These are phyloP conservation scores for Leccinum griseonigrum DNA, from an alignment of 1,284 basidiomycete genomes.

Conservation along the genomic window DNA sequence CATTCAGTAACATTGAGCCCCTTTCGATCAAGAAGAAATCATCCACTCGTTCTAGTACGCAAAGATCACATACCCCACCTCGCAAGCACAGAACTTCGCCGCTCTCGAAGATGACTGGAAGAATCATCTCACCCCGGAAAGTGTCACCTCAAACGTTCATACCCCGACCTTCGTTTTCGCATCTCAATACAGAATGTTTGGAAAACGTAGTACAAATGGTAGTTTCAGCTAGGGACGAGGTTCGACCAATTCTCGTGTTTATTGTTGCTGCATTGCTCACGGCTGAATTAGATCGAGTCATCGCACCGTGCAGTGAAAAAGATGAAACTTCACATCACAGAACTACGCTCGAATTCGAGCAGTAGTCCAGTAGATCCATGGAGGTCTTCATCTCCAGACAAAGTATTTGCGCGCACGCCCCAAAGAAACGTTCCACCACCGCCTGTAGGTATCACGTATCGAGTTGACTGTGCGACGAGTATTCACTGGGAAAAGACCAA, in stretches of 20 bases:
- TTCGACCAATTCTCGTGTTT: conserved; percentile 29
- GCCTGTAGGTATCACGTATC: conserved; percentile 37
- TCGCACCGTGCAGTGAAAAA: conserved; percentile 66
- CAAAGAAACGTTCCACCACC: conserved; percentile 38
- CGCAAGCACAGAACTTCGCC: conserved; percentile 51
- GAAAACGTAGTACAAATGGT: conserved; percentile 48
- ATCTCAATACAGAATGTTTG: conserved; percentile 34
- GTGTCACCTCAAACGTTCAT: conserved; percentile 51
- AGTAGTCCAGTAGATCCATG: conserved; percentile 34
- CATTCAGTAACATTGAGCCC: conserved; percentile 51
- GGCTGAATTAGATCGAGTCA: conserved; percentile 53
- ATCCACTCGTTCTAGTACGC: conserved; percentile 43
- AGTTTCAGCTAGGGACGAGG: conserved; percentile 65
- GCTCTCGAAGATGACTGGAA: conserved; percentile 41
- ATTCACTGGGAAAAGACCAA: conserved; percentile 51
- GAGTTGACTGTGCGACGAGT: conserved; percentile 4
- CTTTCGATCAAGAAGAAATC: conserved; percentile 80
- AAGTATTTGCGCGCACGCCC: conserved; percentile 43
- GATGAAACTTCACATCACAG: conserved; percentile 60
- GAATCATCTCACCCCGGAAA: conserved; percentile 49
- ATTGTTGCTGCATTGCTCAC: conserved; percentile 4
- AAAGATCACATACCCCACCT: conserved; percentile 41
- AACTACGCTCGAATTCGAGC: conserved; percentile 32
- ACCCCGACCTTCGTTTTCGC: conserved; percentile 18
- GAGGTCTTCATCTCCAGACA: conserved; percentile 55